These are phyloP conservation scores for Daldinia eschscholtzii DNA, from an alignment of 2,329 filamentous ascomycete species.

Conservation along the genomic window DNA sequence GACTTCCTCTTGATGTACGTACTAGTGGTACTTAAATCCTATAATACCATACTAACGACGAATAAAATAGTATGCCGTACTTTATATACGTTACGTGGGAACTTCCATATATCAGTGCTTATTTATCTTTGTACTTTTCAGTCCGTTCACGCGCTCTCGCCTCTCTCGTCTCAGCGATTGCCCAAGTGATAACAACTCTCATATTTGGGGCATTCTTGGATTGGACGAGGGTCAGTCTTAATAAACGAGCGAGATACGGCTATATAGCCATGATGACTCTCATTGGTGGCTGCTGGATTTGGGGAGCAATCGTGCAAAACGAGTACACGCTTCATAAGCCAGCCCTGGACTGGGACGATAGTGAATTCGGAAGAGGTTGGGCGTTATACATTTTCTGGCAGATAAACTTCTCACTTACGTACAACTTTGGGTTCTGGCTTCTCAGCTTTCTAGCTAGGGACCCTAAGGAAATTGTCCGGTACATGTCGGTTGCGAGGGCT, in stretches of 20 bases:
- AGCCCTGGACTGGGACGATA: constrained; percentile 22
- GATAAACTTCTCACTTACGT: constrained; percentile 50
- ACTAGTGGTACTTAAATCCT: neutral
- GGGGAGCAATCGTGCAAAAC: constrained; percentile 21
- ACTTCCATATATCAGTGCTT: constrained; percentile 20
- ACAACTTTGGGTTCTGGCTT: constrained; percentile 55
- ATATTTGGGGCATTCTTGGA: constrained; percentile 21
- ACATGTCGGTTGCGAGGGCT: constrained; percentile 46
- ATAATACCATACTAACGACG: neutral
- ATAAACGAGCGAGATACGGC: constrained; percentile 21
- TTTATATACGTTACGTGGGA: constrained; percentile 24
- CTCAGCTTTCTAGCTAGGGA: constrained; percentile 49
- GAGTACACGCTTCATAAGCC: constrained; percentile 25
- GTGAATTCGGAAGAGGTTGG: constrained; percentile 48
- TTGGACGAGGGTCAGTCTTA: constrained; percentile 16
- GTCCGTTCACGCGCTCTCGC: constrained; percentile 22
- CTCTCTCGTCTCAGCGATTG: constrained; percentile 19
- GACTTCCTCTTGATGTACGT: constrained; percentile 1
- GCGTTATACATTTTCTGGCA: constrained; percentile 54
- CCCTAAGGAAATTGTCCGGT: constrained; percentile 47
- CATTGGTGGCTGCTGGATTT: constrained; percentile 23
- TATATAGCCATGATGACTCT: constrained; percentile 20
- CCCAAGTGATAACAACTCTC: constrained; percentile 21
- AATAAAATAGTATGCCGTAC: constrained; percentile 12
- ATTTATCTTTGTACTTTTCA: constrained; percentile 23